These are phyloP conservation scores for Macrotyloma uniflorum DNA, from an alignment of 306 rosid species.

Conservation along the genomic window DNA sequence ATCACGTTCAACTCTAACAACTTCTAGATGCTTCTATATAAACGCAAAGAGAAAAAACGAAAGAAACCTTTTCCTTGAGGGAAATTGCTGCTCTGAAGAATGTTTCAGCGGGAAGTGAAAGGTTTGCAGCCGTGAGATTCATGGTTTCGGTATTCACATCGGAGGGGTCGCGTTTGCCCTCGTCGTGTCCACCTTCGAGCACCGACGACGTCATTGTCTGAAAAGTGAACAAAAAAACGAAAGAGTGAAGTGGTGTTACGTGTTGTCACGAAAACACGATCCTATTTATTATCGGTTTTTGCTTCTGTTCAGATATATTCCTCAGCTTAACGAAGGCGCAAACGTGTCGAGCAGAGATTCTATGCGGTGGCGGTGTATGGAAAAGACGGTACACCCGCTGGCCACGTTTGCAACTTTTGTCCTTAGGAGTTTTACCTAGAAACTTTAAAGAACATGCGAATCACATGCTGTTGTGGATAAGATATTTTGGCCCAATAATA, in stretches of 20 bases:
- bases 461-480: slow-evolving; percentile 32
- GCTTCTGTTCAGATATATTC: background rate
- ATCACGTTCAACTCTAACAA: background rate
- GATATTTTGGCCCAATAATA: background rate
- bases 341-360: slow-evolving; percentile 44
- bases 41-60: background rate
- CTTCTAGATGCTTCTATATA: background rate
- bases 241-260: background rate
- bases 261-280: background rate
- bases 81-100: slow-evolving; percentile 67
- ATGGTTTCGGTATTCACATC: slow-evolving; percentile 38
- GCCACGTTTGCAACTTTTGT: slow-evolving; percentile 38
- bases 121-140: slow-evolving; percentile 39
- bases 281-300: background rate
- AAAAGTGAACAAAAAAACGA: background rate
- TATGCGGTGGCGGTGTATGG: slow-evolving; percentile 28
- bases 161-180: slow-evolving; percentile 47
- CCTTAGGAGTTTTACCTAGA: background rate
- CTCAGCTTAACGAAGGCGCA: background rate
- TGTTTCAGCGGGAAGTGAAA: slow-evolving; percentile 49
- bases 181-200: slow-evolving; percentile 44
- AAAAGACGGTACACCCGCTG: background rate
- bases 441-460: slow-evolving; percentile 6
- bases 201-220: slow-evolving; percentile 51
- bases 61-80: slow-evolving; percentile 62